A percentile compares a stretch with the other conserved stretches of the same genome.
These are phyloP conservation scores for Aspergillus novoparasiticus DNA, from an alignment of 2,329 filamentous ascomycete genomes.

Conservation along the genomic window DNA sequence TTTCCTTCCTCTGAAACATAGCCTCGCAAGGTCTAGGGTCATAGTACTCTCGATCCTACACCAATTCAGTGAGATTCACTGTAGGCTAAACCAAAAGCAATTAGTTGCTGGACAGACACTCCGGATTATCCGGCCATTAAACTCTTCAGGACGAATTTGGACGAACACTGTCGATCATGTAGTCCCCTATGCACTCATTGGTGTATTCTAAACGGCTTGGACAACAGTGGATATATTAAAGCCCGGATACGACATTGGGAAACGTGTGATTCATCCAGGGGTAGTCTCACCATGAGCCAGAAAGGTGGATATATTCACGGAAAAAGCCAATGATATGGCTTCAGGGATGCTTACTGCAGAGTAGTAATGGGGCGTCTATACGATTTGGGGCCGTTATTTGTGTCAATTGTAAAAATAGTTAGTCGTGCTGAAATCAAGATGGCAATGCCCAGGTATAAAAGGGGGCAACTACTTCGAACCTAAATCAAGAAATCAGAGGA, in stretches of 20 bases:
- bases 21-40: not conserved
- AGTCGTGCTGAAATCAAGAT: not conserved
- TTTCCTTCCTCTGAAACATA: not conserved
- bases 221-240: not conserved
- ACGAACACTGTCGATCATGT: not conserved
- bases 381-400: not conserved
- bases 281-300: not conserved
- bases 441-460: not conserved
- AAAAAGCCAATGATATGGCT: not conserved
- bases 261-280: not conserved
- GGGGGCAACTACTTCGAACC: not conserved
- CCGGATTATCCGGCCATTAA: not conserved
- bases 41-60: not conserved
- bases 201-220: not conserved
- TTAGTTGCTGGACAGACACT: not conserved
- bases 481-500: not conserved
- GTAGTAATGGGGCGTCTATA: not conserved
- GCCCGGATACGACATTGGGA: not conserved
- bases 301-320: not conserved
- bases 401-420: not conserved
- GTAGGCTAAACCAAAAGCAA: not conserved
- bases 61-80: not conserved
- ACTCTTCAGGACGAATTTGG: not conserved
- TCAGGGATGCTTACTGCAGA: not conserved
- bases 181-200: not conserved